phyloP scores from a whole-genome alignment of 1,139 yeast species.

The Blastobotrys ciferrii region DNA sequence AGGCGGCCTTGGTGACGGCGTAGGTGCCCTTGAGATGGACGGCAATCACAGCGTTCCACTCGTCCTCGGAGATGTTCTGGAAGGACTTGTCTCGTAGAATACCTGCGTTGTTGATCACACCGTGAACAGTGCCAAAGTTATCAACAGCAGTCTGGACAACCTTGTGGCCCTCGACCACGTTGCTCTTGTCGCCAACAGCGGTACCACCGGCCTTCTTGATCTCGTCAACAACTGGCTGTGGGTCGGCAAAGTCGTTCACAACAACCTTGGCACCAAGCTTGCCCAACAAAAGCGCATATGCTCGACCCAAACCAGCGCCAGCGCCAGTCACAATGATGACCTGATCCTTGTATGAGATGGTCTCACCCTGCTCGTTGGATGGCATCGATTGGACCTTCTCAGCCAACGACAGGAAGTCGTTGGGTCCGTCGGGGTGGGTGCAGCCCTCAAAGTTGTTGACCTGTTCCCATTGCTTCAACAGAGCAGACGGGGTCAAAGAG shows the following conservation, averaged over 20 bases:
- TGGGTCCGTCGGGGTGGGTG: constrained; percentile 58
- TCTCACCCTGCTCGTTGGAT: constrained; percentile 57
- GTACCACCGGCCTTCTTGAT: constrained; percentile 72
- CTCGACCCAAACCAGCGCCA: constrained; percentile 91
- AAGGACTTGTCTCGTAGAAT: constrained; percentile 89
- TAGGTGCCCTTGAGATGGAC: constrained; percentile 85
- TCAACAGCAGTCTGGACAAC: constrained; percentile 78
- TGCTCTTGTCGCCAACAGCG: constrained; percentile 87
- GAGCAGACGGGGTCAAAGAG: constrained; percentile 80
- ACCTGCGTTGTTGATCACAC: constrained; percentile 90
- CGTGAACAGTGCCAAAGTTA: constrained; percentile 80
- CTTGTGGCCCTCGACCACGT: constrained; percentile 70
- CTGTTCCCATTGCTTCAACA: constrained; percentile 65
- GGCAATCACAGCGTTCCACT: constrained; percentile 78
- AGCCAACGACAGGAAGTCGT: constrained; percentile 39
- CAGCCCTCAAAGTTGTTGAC: constrained; percentile 63
- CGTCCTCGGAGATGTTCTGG: constrained; percentile 75
- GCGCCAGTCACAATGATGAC: constrained; percentile 95
- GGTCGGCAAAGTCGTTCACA: constrained; percentile 79
- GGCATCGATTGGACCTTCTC: constrained; percentile 32
- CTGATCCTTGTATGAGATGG: constrained; percentile 66
- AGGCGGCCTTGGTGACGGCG: constrained; percentile 82
- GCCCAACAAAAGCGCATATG: constrained; percentile 82
- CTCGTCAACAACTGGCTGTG: constrained; percentile 72
- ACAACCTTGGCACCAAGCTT: constrained; percentile 94